Evolutionary conservation across 73 alveolate genomes (phyloP), one percentile per base, ranked within the genome.

Genomic region (Halteria grandinella): DNA sequence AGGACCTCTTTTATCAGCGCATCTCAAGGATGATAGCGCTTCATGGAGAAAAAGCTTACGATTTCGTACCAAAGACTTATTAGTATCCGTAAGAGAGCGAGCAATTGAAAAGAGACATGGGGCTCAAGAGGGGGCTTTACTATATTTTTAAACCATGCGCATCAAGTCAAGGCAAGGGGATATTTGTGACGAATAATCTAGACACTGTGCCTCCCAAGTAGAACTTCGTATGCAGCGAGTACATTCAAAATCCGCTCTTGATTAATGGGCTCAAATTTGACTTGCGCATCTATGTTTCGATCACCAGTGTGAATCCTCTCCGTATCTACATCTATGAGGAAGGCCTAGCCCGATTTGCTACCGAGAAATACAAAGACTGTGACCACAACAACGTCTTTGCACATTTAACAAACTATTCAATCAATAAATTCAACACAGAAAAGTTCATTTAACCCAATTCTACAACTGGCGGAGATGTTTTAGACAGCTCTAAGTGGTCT

Each of bases 101-200:
- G 21, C 37, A 48, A 20, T 58, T 89, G 31, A 43, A 60, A 21
- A 74, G 77, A 55, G 91, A 74, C 64, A 80, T 78, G 59, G 50
- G 53, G 58, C 54, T 74, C 17, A 54, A 57, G 0, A 51, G 59
- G 69, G 69, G 59, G 25, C n/a, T 39, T 18, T 36, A 63, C 60
- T 89, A 93, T 85, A 92, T 92, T 28, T 89, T 91, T 20, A 92
- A 92, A 52, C 98, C 98, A 0, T 79, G 87, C 44, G 94, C 95
- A n/a, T 84, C 93, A 6, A 57, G 95, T 21, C 64, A 89, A 59
- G 98, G 98, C 0, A 72, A 81, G 51, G 98, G 98, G 3, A 92
- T 92, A 2, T 86, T 59, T 69, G 60, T 92, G 5, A 70, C 94
- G 0, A 90, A 92, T 50, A 85, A 75, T n/a, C 49, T 86, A 20